Evolutionary conservation across 345 rosid species (phyloP).

Genomic region (Boechera retrofracta): DNA sequence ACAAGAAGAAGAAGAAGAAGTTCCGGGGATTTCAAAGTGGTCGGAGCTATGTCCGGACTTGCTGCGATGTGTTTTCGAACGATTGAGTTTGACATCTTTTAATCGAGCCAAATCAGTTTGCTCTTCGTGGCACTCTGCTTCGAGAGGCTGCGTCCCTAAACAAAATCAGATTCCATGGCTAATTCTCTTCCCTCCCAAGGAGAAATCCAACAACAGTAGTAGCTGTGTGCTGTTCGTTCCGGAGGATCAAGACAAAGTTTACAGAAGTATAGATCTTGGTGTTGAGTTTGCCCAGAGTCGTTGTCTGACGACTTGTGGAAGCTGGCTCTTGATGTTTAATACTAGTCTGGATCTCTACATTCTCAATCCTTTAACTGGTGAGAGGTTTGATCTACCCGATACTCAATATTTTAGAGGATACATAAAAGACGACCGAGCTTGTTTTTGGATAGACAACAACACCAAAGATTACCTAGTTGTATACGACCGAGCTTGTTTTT

Average conservation of each 20-base stretch:
- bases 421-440: neutral
- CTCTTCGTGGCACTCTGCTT: slow-evolving; percentile 28
- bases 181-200: slow-evolving; percentile 20
- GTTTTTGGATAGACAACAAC: too few species aligned
- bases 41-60: slow-evolving; percentile 19
- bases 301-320: slow-evolving; percentile 18
- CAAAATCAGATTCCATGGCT: slow-evolving; percentile 36
- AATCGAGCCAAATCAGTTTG: slow-evolving; percentile 32
- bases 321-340: slow-evolving; percentile 17
- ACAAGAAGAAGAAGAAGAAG: neutral
- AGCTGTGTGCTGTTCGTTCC: slow-evolving; percentile 15
- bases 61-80: slow-evolving; percentile 11
- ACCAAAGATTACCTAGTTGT: too few species aligned
- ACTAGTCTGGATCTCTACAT: slow-evolving; percentile 5
- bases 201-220: too few species aligned
- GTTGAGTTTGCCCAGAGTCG: neutral
- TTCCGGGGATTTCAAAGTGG: neutral
- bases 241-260: slow-evolving; percentile 2
- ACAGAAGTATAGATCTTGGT: slow-evolving; percentile 21
- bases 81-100: slow-evolving; percentile 10
- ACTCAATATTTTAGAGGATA: neutral
- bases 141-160: slow-evolving; percentile 6
- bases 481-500: too few species aligned
- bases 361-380: slow-evolving; percentile 23
- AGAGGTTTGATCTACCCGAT: slow-evolving; percentile 24